Base-by-base conservation (phyloP, 768 basidiomycete species). In the Strobilomyces confusus region DNA sequence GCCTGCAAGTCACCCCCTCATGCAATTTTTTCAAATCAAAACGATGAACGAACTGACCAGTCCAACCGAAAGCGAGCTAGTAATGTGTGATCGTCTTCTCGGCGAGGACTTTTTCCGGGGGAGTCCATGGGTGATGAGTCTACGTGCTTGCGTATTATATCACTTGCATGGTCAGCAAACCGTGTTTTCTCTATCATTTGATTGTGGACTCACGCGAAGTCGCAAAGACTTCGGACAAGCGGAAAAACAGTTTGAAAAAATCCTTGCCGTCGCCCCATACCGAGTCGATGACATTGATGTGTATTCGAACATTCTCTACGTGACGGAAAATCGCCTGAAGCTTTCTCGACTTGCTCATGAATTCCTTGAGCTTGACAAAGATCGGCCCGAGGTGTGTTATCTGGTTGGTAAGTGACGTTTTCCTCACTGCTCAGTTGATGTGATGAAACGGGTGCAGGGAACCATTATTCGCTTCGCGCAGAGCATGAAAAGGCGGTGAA, bases 401-500 rank as follows among this genome's bases (percentile, higher is more conserved):
- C 77, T 98, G 49, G 88, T 98, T 52, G 97, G 95, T 94, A 62
- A 56, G 88, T 57, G 14, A 9, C 26, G 11, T 47, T 19, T 51
- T 49, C 19, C 15, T 26, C 17, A 9, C 20, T 11, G n/a, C 19
- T 20, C 7, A 8, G 20, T 6, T 20, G 38, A 43, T 19, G 41
- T 43, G 51, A 57, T 9, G 13, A 42, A 30, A 44, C 4, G 15
- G 15, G 30, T 26, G 9, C 59, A 99, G 95, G 97, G n/a, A 98
- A 98, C 64, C 93, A 98, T 65, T 95, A 95, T 72, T 97, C 95
- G 8, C 77, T 95, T 14, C 84, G 93, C 25, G 82, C 84, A 13
- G 95, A 98, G 63, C 94, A 98, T 69, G 92, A 92, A 68, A 95
- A 95, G 72, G 94, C 97, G 1, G 87, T 98, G 59, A 88, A 88